Percentiles rank a stretch among this genome's conserved stretches.
phyloP scores from a whole-genome alignment of 352 stramenopile genomes.

The Globisporangium orthogonon region DNA sequence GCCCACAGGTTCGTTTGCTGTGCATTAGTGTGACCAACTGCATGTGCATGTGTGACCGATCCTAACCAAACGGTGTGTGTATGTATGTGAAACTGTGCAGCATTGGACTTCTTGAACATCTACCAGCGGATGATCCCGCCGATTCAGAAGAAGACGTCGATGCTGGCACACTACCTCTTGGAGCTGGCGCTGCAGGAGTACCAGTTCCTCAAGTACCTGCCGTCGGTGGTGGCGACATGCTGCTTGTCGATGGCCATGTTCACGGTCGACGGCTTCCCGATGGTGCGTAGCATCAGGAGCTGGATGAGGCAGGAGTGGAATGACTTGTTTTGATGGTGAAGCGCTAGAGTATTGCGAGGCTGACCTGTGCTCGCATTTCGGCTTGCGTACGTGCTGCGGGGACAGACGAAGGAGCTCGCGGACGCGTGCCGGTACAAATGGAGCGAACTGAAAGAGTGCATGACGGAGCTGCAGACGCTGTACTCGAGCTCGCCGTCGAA shows the following conservation, averaged over 20 bases:
- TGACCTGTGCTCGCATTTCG: not conserved
- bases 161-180: constrained; percentile 86
- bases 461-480: constrained; percentile 72
- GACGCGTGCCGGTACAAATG: constrained; percentile 75
- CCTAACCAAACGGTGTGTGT: not conserved
- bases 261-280: constrained; percentile 74
- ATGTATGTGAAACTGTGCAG: constrained; percentile 18
- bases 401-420: constrained; percentile 73
- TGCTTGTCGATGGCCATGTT: constrained; percentile 85
- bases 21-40: not conserved
- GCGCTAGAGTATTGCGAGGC: not conserved
- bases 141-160: constrained; percentile 79
- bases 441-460: constrained; percentile 76
- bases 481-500: constrained; percentile 79
- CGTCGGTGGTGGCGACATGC: constrained; percentile 80
- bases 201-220: constrained; percentile 80
- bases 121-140: constrained; percentile 84
- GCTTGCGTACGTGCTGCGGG: not conserved
- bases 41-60: not conserved
- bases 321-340: not conserved
- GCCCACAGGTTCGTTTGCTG: constrained; percentile 56
- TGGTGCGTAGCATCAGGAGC: constrained; percentile 21
- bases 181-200: constrained; percentile 87
- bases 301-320: too few relatives aligned
- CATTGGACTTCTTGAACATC: constrained; percentile 87